Evolutionary conservation across 2,329 filamentous ascomycete genomes (phyloP).

Genomic region (Aspergillus sojae): DNA sequence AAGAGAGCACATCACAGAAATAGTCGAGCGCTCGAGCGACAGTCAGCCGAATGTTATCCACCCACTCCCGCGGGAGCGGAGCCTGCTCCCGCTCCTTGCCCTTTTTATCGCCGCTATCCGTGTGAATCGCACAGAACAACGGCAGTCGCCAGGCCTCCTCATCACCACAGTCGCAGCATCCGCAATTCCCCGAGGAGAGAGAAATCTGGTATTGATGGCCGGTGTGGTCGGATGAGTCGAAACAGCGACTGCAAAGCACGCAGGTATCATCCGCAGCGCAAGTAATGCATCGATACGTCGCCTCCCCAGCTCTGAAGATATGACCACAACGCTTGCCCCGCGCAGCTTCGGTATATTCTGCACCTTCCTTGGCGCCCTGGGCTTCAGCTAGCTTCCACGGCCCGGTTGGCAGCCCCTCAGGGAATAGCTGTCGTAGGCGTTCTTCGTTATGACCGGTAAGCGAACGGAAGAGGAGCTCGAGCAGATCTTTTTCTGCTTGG

Average conservation of each 20-base stretch:
- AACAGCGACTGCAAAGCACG: constrained; percentile 90
- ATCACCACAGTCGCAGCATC: constrained; percentile 97
- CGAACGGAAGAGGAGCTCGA: constrained; percentile 82
- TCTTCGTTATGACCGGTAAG: constrained; percentile 75
- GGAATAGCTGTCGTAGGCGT: constrained; percentile 80
- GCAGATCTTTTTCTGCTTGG: constrained; percentile 70
- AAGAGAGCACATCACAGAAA: constrained; percentile 96
- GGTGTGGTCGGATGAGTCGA: constrained; percentile 91
- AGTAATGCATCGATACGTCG: constrained; percentile 90
- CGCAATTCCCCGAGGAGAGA: constrained; percentile 86
- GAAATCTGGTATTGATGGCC: constrained; percentile 89
- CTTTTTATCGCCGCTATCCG: constrained; percentile 58
- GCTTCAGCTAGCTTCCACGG: constrained; percentile 79
- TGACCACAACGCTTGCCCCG: constrained; percentile 94
- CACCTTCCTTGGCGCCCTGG: constrained; percentile 89
- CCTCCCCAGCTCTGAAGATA: constrained; percentile 93
- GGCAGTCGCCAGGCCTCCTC: constrained; percentile 89
- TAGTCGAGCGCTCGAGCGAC: constrained; percentile 87
- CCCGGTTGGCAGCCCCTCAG: constrained; percentile 66
- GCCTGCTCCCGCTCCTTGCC: constrained; percentile 59
- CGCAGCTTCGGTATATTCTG: constrained; percentile 90
- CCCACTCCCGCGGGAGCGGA: constrained; percentile 74
- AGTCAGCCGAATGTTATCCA: constrained; percentile 79
- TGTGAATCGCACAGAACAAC: constrained; percentile 88
- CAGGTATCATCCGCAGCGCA: constrained; percentile 95